Conservation (phyloP, 176 grass and related monocot species). For the Musa troglodytarum region DNA sequence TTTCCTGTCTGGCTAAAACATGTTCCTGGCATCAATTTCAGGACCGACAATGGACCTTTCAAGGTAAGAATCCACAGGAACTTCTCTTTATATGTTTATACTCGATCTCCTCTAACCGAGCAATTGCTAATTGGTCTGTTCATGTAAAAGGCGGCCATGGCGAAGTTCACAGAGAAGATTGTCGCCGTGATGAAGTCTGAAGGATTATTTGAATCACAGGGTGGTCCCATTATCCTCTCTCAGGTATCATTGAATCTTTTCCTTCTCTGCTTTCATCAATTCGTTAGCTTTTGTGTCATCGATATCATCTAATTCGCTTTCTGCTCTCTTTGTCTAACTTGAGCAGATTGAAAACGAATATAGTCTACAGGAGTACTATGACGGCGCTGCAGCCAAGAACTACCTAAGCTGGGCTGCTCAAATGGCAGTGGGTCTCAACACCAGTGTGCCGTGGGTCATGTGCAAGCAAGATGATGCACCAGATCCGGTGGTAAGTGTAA, state of each 20-base stretch:
- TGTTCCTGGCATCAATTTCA: slow-evolving; percentile 79
- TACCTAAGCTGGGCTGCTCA: slow-evolving; percentile 76
- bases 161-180: slow-evolving; percentile 76
- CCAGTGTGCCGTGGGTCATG: slow-evolving; percentile 95
- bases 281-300: not conserved
- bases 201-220: slow-evolving; percentile 66
- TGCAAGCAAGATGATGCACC: slow-evolving; percentile 94
- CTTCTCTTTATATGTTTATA: not conserved
- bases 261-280: not conserved
- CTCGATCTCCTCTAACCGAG: not conserved
- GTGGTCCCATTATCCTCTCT: slow-evolving; percentile 80
- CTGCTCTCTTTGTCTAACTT: not conserved
- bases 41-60: slow-evolving; percentile 88
- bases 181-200: slow-evolving; percentile 95
- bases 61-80: slow-evolving; percentile 40
- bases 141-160: slow-evolving; percentile 46
- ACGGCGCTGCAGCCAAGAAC: slow-evolving; percentile 38
- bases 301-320: too few relatives aligned
- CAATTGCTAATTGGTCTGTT: not conserved
- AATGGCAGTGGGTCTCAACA: slow-evolving; percentile 78
- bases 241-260: slow-evolving; percentile 41
- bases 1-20: slow-evolving; percentile 96
- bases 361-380: slow-evolving; percentile 55
- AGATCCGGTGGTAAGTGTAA: slow-evolving; percentile 60
- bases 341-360: slow-evolving; percentile 86